Evolutionary conservation across 495 filamentous ascomycete species (phyloP), one percentile per base, ranked within the genome.

Genomic region (Penicillium daleae): DNA sequence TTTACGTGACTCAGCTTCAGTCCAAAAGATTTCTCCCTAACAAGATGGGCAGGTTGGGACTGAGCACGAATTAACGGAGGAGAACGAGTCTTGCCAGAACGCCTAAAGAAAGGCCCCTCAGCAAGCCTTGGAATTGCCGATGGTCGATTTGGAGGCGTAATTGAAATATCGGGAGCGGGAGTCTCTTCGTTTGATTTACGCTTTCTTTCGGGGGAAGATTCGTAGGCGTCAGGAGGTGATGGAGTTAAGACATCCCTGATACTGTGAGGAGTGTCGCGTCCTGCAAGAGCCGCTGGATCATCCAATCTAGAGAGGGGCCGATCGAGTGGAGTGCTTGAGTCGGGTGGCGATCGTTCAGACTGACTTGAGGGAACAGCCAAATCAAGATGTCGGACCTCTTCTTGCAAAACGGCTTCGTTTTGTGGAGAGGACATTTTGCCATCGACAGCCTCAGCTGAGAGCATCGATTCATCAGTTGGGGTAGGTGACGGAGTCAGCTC

Each of bases 31-130:
- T 59, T 64, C 12, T 80, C 77, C 42, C 71, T 70, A 3, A 71
- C 57, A 51, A 73, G 56, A 55, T 82, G 79, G 10, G 71, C 75
- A 19, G 92, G 91, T 56, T 93, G 90, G 21, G 90, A 89, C 51
- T 91, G 82, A 22, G 91, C 83, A 39, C 92, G 87, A 50, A 84
- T 68, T 54, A 94, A 76, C 1, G 89, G 87, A 46, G 90, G 89
- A 40, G 88, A 89, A 22, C 83, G 79, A 44, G 80, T 66, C 54
- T 76, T 76, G 17, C 74, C 71, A 49, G 66, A 57, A 52, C 65
- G 76, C 48, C 69, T 76, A 4, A 7, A 31, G 59, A 63, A 81
- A 62, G 66, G 82, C 66, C 56, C 76, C 52, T 85, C 82, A 19
- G 76, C 61, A 56, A 74, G 80, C 60, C 85, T 74, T 29, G 85